Base-by-base conservation (phyloP, 2,329 filamentous ascomycete species). In the Trichoderma endophyticum region DNA sequence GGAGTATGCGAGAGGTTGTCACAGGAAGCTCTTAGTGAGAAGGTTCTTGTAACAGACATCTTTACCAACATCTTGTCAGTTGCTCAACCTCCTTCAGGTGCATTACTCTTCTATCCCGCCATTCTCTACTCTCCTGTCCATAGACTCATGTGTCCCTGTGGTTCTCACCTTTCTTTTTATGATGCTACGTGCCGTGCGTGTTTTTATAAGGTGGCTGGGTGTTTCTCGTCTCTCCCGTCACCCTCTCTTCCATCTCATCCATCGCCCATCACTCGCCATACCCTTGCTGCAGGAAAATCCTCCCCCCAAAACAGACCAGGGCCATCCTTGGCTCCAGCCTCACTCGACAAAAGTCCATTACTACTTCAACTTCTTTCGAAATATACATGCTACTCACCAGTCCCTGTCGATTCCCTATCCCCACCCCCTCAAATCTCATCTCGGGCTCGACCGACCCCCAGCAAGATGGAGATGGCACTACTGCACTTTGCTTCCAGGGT, bases 381-480 rank as follows among this genome's bases (percentile, higher is more conserved):
- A 21, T 21, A 21, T 21, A 36, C 34, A 14, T 36, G 34, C 6
- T 36, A 54, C 11, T 21, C 12, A 14, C 21, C 6, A 54, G 21
- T 24, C 48, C 48, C 48, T 24, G 48, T 54, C 21, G 9, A 21
- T 54, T 21, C 3, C n/a, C 48, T 54, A 54, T 54, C 63, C 30
- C 15, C 30, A 24, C 43, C 28, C 63, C 43, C 43, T 66, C 63
- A 24, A 36, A 66, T 66, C 28, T 56, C 63, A 66, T 32, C 48
- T 51, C 28, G 43, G 30, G 9, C 43, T 34, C 30, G 43, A 43
- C 43, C 26, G 43, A 43, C 43, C 26, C 63, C 63, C 39, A 43
- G 54, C 34, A 54, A 67, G 32, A 67, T 59, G n/a, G 24, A 67
- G 51, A 67, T 67, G 57, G 32, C 51, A 59, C 51, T 56, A 43